A percentile compares a stretch with the other conserved stretches of the same genome.
phyloP scores from a whole-genome alignment of 805 yeast genomes.

The Wickerhamomyces tratensis region DNA sequence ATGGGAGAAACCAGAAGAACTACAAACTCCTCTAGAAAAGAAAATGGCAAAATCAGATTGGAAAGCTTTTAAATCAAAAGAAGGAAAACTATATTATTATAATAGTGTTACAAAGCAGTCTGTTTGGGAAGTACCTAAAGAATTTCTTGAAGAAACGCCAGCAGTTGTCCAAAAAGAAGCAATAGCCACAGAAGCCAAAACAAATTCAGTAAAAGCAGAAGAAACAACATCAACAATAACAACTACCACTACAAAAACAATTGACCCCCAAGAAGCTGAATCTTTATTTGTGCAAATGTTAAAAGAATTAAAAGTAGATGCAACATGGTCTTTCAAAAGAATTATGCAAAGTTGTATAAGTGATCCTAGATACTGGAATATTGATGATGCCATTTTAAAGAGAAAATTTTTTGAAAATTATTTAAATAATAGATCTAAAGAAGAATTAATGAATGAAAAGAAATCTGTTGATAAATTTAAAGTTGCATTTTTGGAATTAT shows the following conservation, averaged over 20 bases:
- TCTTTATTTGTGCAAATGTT: constrained; percentile 43
- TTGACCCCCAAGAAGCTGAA: constrained; percentile 26
- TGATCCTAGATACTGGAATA: constrained; percentile 60
- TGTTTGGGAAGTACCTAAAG: constrained; percentile 74
- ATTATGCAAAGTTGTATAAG: constrained; percentile 49
- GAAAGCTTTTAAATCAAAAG: constrained; percentile 55
- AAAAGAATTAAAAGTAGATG: constrained; percentile 46
- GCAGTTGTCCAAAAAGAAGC: constrained; percentile 18
- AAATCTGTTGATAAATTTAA: constrained; percentile 46
- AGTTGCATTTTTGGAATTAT: constrained; percentile 38
- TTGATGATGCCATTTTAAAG: constrained; percentile 51
- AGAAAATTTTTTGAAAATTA: constrained; percentile 58
- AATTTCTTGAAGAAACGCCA: constrained; percentile 41
- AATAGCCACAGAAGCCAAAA: constrained; percentile 1
- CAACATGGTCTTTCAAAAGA: constrained; percentile 65
- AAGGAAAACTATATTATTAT: constrained; percentile 66
- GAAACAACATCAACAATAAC: neutral
- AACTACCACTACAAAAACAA: constrained; percentile 7
- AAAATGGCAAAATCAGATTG: constrained; percentile 25
- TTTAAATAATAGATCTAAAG: constrained; percentile 37
- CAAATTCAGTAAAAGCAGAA: constrained; percentile 3
- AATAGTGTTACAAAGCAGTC: constrained; percentile 57
- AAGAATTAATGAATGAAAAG: constrained; percentile 43
- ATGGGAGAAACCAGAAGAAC: too few relatives aligned
- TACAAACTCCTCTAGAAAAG: too few relatives aligned